Percentiles rank a stretch among this genome's conserved stretches.
Conservation (phyloP, 306 rosid genomes). For the Castanea sativa region DNA sequence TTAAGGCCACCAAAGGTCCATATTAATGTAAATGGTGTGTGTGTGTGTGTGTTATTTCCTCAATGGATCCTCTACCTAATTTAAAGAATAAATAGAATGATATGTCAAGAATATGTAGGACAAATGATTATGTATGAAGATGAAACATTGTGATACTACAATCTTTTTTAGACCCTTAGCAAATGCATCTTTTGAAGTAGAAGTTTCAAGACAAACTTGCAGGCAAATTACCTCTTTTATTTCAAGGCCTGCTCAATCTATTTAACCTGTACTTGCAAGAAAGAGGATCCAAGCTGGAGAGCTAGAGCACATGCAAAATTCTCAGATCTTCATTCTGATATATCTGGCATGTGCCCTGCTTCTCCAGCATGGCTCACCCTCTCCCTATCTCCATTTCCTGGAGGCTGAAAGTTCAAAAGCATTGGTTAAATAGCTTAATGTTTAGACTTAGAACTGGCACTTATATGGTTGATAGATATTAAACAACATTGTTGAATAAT, state of each 20-base stretch:
- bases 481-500: constrained; percentile 5
- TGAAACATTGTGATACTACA: constrained; percentile 3
- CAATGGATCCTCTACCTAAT: background rate
- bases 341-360: constrained; percentile 83
- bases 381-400: constrained; percentile 17
- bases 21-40: background rate
- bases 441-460: background rate
- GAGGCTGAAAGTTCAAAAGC: constrained; percentile 3
- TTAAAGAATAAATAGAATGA: background rate
- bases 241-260: background rate
- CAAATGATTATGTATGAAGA: background rate
- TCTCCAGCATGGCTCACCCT: constrained; percentile 69
- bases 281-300: constrained; percentile 64
- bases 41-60: background rate
- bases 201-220: background rate
- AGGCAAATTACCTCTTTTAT: constrained; percentile 14
- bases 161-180: background rate
- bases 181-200: background rate
- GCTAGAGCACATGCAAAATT: constrained; percentile 51
- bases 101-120: background rate
- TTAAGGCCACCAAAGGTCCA: background rate
- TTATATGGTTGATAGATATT: background rate
- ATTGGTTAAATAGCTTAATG: background rate
- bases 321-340: constrained; percentile 23
- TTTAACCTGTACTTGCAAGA: constrained; percentile 21